These are phyloP conservation scores for Dendryphion nanum DNA, from an alignment of 2,329 filamentous ascomycete species.

Conservation along the genomic window DNA sequence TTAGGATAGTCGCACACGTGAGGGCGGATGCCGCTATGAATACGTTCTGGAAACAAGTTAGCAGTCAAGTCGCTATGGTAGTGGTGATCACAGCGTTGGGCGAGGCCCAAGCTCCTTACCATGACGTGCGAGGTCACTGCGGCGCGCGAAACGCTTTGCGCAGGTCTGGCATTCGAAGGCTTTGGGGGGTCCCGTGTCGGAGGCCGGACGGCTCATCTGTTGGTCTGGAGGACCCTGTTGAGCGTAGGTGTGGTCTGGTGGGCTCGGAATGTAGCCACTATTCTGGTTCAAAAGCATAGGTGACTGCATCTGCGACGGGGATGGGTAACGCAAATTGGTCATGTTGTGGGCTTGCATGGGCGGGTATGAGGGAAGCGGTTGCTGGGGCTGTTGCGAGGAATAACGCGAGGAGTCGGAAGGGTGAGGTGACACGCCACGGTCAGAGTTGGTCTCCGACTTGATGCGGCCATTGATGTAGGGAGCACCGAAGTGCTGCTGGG, in stretches of 20 bases:
- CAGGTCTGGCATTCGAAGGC: constrained; percentile 89
- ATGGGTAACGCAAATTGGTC: constrained; percentile 52
- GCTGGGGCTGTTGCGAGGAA: constrained; percentile 56
- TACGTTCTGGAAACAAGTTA: constrained; percentile 67
- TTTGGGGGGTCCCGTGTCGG: constrained; percentile 59
- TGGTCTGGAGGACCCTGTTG: constrained; percentile 38
- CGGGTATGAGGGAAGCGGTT: constrained; percentile 47
- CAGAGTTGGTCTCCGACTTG: constrained; percentile 59
- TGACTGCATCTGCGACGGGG: constrained; percentile 51
- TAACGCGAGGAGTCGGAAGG: constrained; percentile 57
- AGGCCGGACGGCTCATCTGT: constrained; percentile 42
- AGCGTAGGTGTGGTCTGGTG: constrained; percentile 48
- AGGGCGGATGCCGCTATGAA: constrained; percentile 86
- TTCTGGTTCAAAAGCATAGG: constrained; percentile 57
- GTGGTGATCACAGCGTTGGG: too few relatives aligned
- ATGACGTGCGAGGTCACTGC: constrained; percentile 91
- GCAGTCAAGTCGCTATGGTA: constrained; percentile 20
- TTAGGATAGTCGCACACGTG: constrained; percentile 87
- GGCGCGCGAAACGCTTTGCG: constrained; percentile 84
- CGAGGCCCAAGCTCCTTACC: constrained; percentile 62
- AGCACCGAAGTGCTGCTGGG: constrained; percentile 47
- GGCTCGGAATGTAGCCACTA: constrained; percentile 54
- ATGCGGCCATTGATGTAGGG: constrained; percentile 50
- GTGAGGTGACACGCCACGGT: constrained; percentile 57
- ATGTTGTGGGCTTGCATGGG: constrained; percentile 50